A percentile compares a stretch with the other conserved stretches of the same genome.
phyloP scores from a whole-genome alignment of 2,329 filamentous ascomycete genomes.

The Aspergillus pseudonomiae region DNA sequence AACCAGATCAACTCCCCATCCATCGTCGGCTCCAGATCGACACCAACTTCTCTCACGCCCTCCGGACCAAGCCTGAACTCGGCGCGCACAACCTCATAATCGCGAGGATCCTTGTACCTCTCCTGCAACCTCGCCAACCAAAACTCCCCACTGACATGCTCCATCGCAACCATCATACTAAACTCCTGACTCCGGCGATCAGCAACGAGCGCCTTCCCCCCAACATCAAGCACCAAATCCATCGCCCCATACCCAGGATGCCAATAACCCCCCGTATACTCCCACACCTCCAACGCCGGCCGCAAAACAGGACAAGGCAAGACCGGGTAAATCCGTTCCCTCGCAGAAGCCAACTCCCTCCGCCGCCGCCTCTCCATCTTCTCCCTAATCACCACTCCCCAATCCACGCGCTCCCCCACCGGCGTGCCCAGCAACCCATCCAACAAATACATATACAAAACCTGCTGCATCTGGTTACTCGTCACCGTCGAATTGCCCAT shows the following conservation, averaged over 20 bases:
- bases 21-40: neutral
- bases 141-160: slow-evolving; percentile 1
- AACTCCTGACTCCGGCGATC: neutral
- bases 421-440: neutral
- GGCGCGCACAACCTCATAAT: neutral
- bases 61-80: neutral
- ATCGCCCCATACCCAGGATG: neutral
- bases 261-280: neutral
- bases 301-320: neutral
- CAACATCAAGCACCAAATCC: neutral
- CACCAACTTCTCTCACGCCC: neutral
- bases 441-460: neutral
- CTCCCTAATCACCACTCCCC: neutral
- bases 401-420: neutral
- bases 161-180: neutral
- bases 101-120: neutral
- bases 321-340: neutral
- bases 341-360: neutral
- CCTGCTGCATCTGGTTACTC: neutral
- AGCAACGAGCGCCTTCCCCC: neutral
- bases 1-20: neutral
- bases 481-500: neutral
- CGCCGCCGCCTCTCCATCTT: neutral
- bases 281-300: neutral
- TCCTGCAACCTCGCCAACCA: neutral